These are phyloP conservation scores for Podaxis sp. DNA, from an alignment of 768 basidiomycete genomes.

Conservation along the genomic window DNA sequence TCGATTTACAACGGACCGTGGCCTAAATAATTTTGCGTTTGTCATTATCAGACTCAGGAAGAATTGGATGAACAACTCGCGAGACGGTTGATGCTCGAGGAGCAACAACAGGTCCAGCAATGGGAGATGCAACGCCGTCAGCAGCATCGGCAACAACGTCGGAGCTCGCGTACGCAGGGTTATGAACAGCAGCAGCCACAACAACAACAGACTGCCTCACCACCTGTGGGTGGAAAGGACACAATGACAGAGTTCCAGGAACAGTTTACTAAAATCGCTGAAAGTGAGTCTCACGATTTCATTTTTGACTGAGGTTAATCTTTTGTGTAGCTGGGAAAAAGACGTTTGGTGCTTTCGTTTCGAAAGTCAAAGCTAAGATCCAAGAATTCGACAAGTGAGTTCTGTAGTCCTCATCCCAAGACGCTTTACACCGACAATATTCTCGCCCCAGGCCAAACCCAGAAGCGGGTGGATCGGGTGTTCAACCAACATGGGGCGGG, in stretches of 20 bases:
- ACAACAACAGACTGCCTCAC: conserved; percentile 22
- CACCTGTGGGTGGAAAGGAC: conserved; percentile 36
- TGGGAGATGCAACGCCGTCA: conserved; percentile 31
- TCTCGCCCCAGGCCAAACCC: conserved; percentile 4
- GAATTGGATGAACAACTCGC: conserved; percentile 83
- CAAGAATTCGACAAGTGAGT: conserved; percentile 71
- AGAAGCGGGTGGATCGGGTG: conserved; percentile 17
- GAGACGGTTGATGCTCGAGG: conserved; percentile 67
- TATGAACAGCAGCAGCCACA: conserved; percentile 21
- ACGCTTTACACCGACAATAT: background rate
- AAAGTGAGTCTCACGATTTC: conserved; percentile 49
- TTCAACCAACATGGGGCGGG: conserved; percentile 7
- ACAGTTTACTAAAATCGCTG: conserved; percentile 74
- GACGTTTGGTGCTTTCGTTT: conserved; percentile 69
- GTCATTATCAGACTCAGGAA: conserved; percentile 47
- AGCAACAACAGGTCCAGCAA: conserved; percentile 41
- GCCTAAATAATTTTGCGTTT: background rate
- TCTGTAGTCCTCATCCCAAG: background rate
- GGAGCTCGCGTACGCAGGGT: conserved; percentile 14
- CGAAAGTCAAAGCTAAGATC: conserved; percentile 82
- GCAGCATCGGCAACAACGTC: conserved; percentile 24
- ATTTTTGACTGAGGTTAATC: background rate
- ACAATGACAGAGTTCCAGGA: conserved; percentile 71
- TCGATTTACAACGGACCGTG: background rate
- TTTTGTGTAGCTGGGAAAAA: conserved; percentile 63